A percentile compares a stretch with the other conserved stretches of the same genome.
Evolutionary conservation across 176 grass and related monocot species (phyloP).

Genomic region (Tuctoria greenei): DNA sequence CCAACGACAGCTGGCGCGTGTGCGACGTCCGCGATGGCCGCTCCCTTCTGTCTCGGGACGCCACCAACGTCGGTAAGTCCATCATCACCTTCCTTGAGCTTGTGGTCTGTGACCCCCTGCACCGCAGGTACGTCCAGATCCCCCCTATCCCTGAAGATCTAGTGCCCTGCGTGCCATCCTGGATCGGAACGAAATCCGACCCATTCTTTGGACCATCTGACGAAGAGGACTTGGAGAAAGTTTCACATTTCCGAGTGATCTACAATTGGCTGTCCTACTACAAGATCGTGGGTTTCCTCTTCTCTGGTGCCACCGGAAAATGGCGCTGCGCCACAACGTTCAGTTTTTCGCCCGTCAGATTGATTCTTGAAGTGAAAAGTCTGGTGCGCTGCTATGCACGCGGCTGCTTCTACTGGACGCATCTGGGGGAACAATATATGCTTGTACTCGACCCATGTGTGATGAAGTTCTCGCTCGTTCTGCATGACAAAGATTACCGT

Average conservation of each 20-base stretch:
- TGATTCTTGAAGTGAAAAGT: background rate
- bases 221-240: background rate
- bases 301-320: background rate
- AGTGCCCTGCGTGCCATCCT: background rate
- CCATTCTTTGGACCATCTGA: slow-evolving; percentile 27
- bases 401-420: no score
- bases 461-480: slow-evolving; percentile 24
- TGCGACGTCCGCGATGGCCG: background rate
- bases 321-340: background rate
- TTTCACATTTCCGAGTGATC: background rate
- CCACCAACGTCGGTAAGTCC: no score
- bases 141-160: background rate
- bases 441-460: background rate
- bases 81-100: background rate
- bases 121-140: background rate
- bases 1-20: background rate
- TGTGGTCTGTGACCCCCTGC: background rate
- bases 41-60: background rate
- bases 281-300: slow-evolving; percentile 16
- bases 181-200: background rate
- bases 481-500: no score
- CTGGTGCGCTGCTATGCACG: background rate
- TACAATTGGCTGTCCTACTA: background rate
- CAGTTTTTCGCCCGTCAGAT: background rate
- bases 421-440: background rate